Base-by-base conservation (phyloP, 495 filamentous ascomycete species). In the Penicillium flavigenum region DNA sequence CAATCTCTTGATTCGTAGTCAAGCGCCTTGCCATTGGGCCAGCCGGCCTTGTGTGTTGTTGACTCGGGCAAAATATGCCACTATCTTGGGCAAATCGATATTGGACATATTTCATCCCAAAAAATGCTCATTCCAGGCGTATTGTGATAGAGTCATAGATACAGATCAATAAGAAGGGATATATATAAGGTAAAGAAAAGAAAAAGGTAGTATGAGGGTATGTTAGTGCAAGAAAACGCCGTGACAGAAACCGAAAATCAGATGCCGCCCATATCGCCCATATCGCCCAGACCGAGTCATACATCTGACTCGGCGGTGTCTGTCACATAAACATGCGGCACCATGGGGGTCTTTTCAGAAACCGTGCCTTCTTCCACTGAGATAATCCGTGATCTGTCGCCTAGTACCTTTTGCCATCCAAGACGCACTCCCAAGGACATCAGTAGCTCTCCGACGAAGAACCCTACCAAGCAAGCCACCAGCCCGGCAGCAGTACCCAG, bases 1-100 rank as follows among this genome's bases (percentile, higher is more conserved):
- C 72, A 80, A 81, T 81, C 79, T 81, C 79, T 81, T 81, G 79
- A 81, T 81, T 82, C 82, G 82, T 84, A 85, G 82, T 85, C 82
- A 85, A 85, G 82, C 81, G 81, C 81, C 82, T 85, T 85, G 77
- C 82, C 82, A 85, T 85, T 85, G 78, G 80, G 81, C 81, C 80
- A 84, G 74, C 74, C 65, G 72, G 69, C 71, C 71, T 38, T 17
- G 1, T 51, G 9, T 45, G 34, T 10, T 16, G 27, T 12, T n/a
- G n/a, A 0, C 10, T 22, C 10, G 14, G 12, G 2, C 6, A 5
- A 12, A 54, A 12, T 19, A 11, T 27, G 11, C 0, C 19, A 7
- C 16, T 11, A 45, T 54, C 14, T 10, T 5, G 6, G 10, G 1
- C 0, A 5, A 0, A 4, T 0, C 4, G 7, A n/a, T 20, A 16